Evolutionary conservation across 164 flowering plant species (phyloP), one percentile per base, ranked within the genome.

Genomic region (Aristolochia fimbriata): DNA sequence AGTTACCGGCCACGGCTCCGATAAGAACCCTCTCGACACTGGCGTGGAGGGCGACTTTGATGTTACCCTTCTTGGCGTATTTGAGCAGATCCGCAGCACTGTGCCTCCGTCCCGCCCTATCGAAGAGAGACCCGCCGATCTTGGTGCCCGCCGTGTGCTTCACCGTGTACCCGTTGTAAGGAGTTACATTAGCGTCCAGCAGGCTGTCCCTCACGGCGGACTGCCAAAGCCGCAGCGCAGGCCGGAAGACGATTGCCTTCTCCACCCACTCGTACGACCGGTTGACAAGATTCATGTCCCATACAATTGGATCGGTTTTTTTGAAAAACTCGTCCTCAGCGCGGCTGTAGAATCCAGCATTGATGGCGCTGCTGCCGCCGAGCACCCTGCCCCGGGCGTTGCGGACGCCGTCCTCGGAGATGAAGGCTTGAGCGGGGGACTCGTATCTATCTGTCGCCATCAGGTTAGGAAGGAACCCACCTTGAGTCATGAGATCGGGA

Each of bases 301-400:
- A 92, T 31, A 60, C 45, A 8, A 82, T 23, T 0, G 76, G 78
- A 0, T 85, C 82, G 2, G 50, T 30, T 16, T 15, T 55, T 1
- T 19, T 6, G 62, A 62, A 88, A 61, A 91, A 91, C 0, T 72
- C 82, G 2, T 31, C 51, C 55, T 80, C 83, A 0, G 86, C 94
- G 55, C 97, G 60, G 64, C 84, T 81, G 67, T 92, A 92, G 64
- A 89, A 89, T 0, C 98, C 97, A 0, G 98, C 97, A 59, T 92
- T 92, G 19, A 92, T 82, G 45, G 85, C 80, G 52, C 87, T 84
- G 67, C 97, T 86, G 10, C 98, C 98, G 0, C 98, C 98, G 14
- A 92, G 88, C 59, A 93, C 77, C 6, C 97, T 72, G 0, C 92
- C 98, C 51, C 97, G 61, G 48, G 90, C 83, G 54, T 90, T 93